phyloP scores from a whole-genome alignment of 2,329 filamentous ascomycete genomes.

The Sphaerulina vaccinii region DNA sequence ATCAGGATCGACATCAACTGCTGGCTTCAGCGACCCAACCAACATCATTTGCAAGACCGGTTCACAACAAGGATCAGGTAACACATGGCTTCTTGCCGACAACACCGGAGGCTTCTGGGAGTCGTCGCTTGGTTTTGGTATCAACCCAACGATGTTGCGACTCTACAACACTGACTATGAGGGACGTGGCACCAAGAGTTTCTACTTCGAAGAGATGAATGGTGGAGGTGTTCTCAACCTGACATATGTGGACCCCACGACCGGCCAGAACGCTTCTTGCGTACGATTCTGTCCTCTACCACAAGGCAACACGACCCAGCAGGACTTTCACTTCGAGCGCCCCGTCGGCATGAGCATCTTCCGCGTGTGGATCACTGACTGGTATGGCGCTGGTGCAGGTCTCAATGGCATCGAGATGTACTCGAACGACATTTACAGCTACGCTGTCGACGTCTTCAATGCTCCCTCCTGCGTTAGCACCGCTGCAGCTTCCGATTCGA shows the following conservation, averaged over 20 bases:
- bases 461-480: constrained; percentile 75
- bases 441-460: constrained; percentile 84
- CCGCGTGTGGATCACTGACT: constrained; percentile 79
- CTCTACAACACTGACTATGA: constrained; percentile 84
- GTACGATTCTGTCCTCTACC: constrained; percentile 84
- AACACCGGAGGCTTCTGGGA: constrained; percentile 76
- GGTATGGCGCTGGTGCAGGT: constrained; percentile 83
- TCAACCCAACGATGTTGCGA: constrained; percentile 80
- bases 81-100: constrained; percentile 79
- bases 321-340: constrained; percentile 92
- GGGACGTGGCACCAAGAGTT: constrained; percentile 79
- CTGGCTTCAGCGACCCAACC: constrained; percentile 70
- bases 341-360: constrained; percentile 83
- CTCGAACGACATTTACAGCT: constrained; percentile 66
- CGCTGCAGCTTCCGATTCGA: constrained; percentile 62
- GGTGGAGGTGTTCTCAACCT: constrained; percentile 94
- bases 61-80: constrained; percentile 64
- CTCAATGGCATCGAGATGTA: constrained; percentile 84
- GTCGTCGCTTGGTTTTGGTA: constrained; percentile 78
- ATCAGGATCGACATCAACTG: constrained; percentile 58
- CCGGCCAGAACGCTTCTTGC: constrained; percentile 68
- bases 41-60: constrained; percentile 80
- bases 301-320: constrained; percentile 64
- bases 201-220: constrained; percentile 80
- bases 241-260: constrained; percentile 72